Evolutionary conservation across 2,329 filamentous ascomycete species (phyloP).

Genomic region (Colletotrichum simmondsii): DNA sequence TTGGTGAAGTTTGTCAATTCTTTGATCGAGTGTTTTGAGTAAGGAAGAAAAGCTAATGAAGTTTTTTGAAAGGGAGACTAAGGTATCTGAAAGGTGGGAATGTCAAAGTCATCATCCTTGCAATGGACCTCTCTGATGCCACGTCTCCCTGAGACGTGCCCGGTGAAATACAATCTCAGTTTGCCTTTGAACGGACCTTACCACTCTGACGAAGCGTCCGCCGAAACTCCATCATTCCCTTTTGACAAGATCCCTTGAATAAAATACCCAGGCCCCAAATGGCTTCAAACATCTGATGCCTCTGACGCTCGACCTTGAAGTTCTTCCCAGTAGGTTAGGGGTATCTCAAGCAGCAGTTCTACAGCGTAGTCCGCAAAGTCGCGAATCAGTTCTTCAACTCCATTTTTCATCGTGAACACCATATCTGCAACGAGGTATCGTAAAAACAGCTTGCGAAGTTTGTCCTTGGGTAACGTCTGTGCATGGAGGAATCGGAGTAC

Average conservation of each 20-base stretch:
- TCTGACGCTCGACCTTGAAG: not conserved
- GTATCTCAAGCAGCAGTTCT: not conserved
- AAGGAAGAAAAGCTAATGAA: no score
- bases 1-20: no score
- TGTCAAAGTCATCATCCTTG: not conserved
- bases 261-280: rapidly evolving
- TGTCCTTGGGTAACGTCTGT: not conserved
- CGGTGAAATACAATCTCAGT: no score
- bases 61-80: no score
- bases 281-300: no score
- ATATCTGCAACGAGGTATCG: not conserved
- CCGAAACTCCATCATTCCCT: no score
- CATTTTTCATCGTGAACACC: not conserved
- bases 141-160: no score
- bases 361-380: not conserved
- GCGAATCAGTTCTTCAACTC: not conserved
- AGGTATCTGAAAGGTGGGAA: not conserved
- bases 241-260: not conserved
- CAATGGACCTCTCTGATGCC: rapidly evolving
- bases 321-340: not conserved
- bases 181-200: no score
- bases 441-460: not conserved
- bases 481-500: not conserved
- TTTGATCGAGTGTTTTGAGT: no score
- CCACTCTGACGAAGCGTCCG: no score